Evolutionary conservation across 1,284 basidiomycete genomes (phyloP), one percentile per base, ranked within the genome.

Genomic region (Hemileia vastatrix): DNA sequence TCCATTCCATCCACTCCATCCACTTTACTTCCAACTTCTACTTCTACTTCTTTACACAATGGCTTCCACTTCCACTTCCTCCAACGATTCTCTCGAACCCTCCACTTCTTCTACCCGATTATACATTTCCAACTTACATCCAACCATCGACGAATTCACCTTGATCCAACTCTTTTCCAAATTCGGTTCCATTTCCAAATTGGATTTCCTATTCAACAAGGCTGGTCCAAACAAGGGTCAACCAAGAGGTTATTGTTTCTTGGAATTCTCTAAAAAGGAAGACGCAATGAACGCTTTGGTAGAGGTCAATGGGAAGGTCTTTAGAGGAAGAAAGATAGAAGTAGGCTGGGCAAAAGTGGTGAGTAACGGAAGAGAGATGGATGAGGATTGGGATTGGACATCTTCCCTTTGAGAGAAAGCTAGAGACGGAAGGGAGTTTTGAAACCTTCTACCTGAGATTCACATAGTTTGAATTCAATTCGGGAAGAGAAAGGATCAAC

Each of bases 161-260:
- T 64, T 72, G 11, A 65, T 72, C 19, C 63, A 68, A 32, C 64
- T 64, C 4, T 72, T 70, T 48, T 49, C 21, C 54, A 66, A 65
- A 43, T 67, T 66, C 33, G 71, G 71, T 56, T 67, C 69, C 56
- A 62, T 72, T n/a, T 48, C 63, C 21, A 70, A 68, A 50, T 67
- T 72, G 36, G 71, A 72, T 50, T 69, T 67, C 31, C 63, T 72
- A 19, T 72, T 71, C 19, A 70, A 72, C 66, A 69, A 68, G 64
- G 50, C 49, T 9, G 71, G 71, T 2, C 65, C 71, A 1, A 64
- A 64, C 31, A 67, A 65, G 27, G 71, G 71, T 4, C 64, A 72
- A 53, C 70, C 71, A 11, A 47, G 68, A 15, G 71, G 71, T 0
- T 72, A 70, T 57, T 70, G 70, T 3, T 72, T 72, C 33, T 62